phyloP scores from a whole-genome alignment of 78 protist species.

The Isochrysis galbana region DNA sequence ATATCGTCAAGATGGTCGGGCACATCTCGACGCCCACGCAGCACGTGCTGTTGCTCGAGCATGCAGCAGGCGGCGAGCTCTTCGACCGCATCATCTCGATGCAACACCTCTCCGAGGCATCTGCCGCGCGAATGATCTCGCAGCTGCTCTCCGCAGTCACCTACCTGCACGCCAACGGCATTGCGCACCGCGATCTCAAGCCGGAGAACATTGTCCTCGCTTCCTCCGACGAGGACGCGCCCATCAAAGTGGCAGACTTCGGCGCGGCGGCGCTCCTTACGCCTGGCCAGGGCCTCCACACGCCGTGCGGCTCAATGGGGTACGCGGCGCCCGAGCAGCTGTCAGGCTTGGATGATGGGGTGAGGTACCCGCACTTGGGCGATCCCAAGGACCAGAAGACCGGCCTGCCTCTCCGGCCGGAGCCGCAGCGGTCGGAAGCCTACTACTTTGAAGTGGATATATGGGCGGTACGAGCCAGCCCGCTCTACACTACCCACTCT shows the following conservation, averaged over 20 bases:
- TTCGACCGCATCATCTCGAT: background rate
- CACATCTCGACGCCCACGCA: background rate
- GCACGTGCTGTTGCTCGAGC: background rate
- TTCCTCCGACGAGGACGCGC: background rate
- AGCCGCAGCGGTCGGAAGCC: background rate
- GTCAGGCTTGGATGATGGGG: background rate
- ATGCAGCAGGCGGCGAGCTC: background rate
- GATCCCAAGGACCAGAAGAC: background rate
- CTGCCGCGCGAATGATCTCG: background rate
- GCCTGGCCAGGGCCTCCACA: background rate
- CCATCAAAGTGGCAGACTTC: conserved; percentile 3
- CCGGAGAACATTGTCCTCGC: conserved; percentile 10
- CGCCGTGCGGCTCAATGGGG: conserved; percentile 4
- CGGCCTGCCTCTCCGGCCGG: background rate
- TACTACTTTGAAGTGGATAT: background rate
- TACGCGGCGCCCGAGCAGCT: conserved; percentile 7
- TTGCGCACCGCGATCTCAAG: background rate
- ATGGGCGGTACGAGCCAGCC: no score
- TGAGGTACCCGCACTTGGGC: background rate
- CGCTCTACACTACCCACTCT: no score
- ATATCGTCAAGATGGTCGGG: background rate
- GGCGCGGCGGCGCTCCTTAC: background rate
- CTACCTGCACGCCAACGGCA: background rate
- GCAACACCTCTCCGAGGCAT: background rate
- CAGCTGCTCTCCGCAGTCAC: background rate